A percentile compares a stretch with the other conserved stretches of the same genome.
These are phyloP conservation scores for Fusarium penzigii DNA, from an alignment of 2,329 filamentous ascomycete species.

Conservation along the genomic window DNA sequence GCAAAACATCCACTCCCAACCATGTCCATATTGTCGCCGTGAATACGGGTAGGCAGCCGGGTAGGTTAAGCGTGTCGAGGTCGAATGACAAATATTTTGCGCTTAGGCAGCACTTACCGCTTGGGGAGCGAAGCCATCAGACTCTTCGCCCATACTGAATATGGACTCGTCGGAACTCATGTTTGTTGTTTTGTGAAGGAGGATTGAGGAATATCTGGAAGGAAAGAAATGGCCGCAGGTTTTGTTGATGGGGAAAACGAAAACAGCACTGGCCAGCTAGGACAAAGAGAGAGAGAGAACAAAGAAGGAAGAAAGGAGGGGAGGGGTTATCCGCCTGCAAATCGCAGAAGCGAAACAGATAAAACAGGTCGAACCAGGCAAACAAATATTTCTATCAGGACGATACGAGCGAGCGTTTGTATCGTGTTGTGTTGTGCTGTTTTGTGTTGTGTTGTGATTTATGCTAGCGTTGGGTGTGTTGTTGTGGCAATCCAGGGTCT, in stretches of 20 bases:
- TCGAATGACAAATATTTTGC: too few species aligned
- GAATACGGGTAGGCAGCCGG: not conserved
- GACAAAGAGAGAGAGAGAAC: conserved; percentile 13
- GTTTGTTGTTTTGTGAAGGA: conserved; percentile 25
- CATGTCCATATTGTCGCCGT: too few species aligned
- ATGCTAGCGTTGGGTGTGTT: too few species aligned
- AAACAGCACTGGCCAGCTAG: conserved; percentile 21
- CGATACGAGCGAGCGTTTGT: conserved; percentile 17
- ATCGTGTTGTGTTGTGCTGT: too few species aligned
- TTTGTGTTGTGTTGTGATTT: too few species aligned
- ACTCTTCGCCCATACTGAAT: conserved; percentile 46
- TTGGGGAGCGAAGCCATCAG: conserved; percentile 44
- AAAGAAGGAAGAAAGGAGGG: conserved; percentile 18
- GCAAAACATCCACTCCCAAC: too few species aligned
- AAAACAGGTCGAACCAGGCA: conserved; percentile 26
- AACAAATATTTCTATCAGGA: conserved; percentile 21
- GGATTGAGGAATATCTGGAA: conserved; percentile 15
- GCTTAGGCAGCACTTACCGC: conserved; percentile 37
- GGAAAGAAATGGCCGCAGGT: conserved; percentile 15
- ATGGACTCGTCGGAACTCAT: conserved; percentile 61
- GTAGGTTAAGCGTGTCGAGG: too few species aligned
- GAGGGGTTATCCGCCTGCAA: conserved; percentile 23
- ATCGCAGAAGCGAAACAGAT: conserved; percentile 27
- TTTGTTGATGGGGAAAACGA: conserved; percentile 18
- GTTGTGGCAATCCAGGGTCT: conserved; percentile 29